phyloP scores from a whole-genome alignment of 805 yeast genomes.

The Yarrowia yakushimensis region DNA sequence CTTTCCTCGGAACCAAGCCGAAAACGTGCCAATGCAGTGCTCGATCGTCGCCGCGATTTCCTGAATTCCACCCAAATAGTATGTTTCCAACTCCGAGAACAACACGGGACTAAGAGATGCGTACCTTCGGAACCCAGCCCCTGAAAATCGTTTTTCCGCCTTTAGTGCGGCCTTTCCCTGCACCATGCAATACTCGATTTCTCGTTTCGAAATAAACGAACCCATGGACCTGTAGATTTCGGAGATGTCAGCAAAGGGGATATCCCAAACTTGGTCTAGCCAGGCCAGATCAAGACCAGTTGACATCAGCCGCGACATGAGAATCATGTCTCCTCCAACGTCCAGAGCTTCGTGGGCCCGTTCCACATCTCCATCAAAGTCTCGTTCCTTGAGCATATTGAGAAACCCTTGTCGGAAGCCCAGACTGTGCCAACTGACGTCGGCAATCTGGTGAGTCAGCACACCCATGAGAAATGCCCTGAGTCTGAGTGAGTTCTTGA shows the following conservation, averaged over 20 bases:
- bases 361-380: conserved; percentile 50
- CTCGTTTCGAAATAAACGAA: conserved; percentile 28
- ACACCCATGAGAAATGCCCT: conserved; percentile 58
- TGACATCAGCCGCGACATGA: conserved; percentile 42
- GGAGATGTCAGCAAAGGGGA: conserved; percentile 46
- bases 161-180: conserved; percentile 52
- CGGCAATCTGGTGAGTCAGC: conserved; percentile 60
- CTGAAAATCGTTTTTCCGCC: conserved; percentile 44
- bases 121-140: conserved; percentile 36
- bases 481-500: conserved; percentile 37
- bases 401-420: conserved; percentile 55
- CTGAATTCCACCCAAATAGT: conserved; percentile 52
- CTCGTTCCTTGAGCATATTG: conserved; percentile 47
- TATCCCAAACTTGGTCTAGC: conserved; percentile 36
- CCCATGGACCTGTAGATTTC: conserved; percentile 44
- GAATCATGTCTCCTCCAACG: conserved; percentile 61
- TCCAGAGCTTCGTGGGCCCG: conserved; percentile 55
- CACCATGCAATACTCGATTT: conserved; percentile 44
- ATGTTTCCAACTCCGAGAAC: conserved; percentile 44
- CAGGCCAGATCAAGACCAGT: conserved; percentile 35
- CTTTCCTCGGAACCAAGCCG: conserved; percentile 45
- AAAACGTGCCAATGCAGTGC: conserved; percentile 42
- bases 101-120: conserved; percentile 47
- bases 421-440: conserved; percentile 66
- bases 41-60: conserved; percentile 45